Evolutionary conservation across 352 stramenopile species (phyloP), one percentile per base, ranked within the genome.

Genomic region (Globisporangium paddicum): DNA sequence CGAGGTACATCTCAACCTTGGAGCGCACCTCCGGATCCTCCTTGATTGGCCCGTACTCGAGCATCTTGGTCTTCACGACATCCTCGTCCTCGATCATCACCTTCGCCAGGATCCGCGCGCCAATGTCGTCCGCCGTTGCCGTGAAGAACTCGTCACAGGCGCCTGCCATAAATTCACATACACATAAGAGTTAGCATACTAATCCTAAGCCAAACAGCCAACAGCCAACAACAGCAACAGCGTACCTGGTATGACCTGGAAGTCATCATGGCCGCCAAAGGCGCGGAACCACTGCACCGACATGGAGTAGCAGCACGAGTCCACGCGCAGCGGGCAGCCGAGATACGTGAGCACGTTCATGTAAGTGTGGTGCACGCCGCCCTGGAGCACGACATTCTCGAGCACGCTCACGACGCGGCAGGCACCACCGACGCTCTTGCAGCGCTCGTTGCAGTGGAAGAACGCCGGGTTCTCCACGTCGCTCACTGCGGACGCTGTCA

Each of bases 1-100:
- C 84, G 26, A 94, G 64, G 49, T 91, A 88, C 65, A 81, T 87
- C 65, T 94, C 84, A n/a, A 94, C 84, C 60, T 90, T 91, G 64
- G 75, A 90, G 38, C 84, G 77, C 19, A 94, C 80, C n/a, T 90
- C 75, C 2, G 84, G 82, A 63, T 94, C 84, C 60, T 89, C 84
- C 47, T 90, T 85, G 54, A 94, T 89, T 2, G 84, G 84, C 63
- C 82, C 82, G 54, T 87, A 90, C 69, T 94, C 84, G 41, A 91
- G 73, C 71, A 91, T 87, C 55, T 89, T 90, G 30, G 82, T 86
- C 60, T 87, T 83, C 2, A 89, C 51, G 3, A 76, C 73, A 60
- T 89, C 79, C 26, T 82, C 71, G 54, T 90, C 80, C 41, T 88
- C 75, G 47, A 91, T 78, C 69, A 83, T 82, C 19, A 94, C 80